Evolutionary conservation across 2,329 filamentous ascomycete species (phyloP).

Genomic region (Trichoderma arundinaceum): DNA sequence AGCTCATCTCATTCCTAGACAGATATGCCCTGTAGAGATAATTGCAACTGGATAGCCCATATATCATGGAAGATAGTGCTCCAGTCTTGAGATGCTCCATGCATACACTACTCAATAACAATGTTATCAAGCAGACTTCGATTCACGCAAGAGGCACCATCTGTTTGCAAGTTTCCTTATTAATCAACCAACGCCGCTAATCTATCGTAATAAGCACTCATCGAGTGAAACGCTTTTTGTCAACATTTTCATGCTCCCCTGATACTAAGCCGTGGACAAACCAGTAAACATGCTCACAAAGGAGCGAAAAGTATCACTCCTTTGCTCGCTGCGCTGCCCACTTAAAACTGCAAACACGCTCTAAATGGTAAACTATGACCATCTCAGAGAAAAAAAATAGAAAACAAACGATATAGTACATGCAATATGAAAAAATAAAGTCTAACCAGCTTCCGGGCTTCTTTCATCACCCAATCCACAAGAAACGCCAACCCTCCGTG

Average conservation of each 20-base stretch:
- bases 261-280: not conserved
- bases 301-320: not conserved
- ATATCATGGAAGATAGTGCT: too few species aligned
- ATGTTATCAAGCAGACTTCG: not conserved
- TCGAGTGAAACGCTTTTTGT: not conserved
- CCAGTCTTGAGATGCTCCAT: too few species aligned
- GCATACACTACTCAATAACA: too few species aligned
- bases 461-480: not conserved
- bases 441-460: conserved; percentile 6
- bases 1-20: too few species aligned
- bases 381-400: not conserved
- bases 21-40: too few species aligned
- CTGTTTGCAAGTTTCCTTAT: not conserved
- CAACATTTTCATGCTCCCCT: not conserved
- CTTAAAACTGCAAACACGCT: not conserved
- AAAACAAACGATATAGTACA: not conserved
- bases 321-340: not conserved
- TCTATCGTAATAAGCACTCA: not conserved
- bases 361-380: not conserved
- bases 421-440: not conserved
- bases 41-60: too few species aligned
- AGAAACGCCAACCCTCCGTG: conserved; percentile 9
- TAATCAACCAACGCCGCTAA: not conserved
- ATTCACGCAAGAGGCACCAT: not conserved
- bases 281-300: not conserved